These are phyloP conservation scores for Berberis vulgaris DNA, from an alignment of 164 flowering plant species.

Conservation along the genomic window DNA sequence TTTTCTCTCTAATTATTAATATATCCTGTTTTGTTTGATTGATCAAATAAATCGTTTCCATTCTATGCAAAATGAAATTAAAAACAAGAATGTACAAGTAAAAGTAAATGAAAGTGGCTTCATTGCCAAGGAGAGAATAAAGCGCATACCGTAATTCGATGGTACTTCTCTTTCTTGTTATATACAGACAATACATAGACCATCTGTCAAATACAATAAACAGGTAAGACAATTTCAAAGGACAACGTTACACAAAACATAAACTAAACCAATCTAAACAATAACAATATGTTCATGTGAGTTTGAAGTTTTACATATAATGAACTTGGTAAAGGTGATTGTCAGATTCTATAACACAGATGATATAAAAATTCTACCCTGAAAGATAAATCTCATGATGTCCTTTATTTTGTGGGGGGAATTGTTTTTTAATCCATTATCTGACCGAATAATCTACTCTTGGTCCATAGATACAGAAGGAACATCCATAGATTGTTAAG, in stretches of 20 bases:
- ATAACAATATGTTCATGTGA: neutral
- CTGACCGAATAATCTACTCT: too few relatives aligned
- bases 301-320: too few relatives aligned
- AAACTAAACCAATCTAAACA: neutral
- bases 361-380: too few relatives aligned
- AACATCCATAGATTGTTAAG: too few relatives aligned
- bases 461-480: too few relatives aligned
- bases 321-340: neutral
- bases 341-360: neutral
- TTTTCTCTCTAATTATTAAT: too few relatives aligned
- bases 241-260: neutral
- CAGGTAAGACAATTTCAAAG: neutral
- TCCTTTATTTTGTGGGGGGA: too few relatives aligned
- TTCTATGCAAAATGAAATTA: too few relatives aligned
- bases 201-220: slow-evolving; percentile 49
- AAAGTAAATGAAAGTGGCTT: neutral
- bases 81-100: too few relatives aligned
- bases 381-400: too few relatives aligned
- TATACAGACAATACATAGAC: slow-evolving; percentile 86
- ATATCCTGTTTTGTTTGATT: too few relatives aligned
- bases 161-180: slow-evolving; percentile 92
- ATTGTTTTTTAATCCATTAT: too few relatives aligned
- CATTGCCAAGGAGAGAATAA: slow-evolving; percentile 2
- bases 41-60: neutral
- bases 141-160: slow-evolving; percentile 71